phyloP scores from a whole-genome alignment of 352 stramenopile species.

The Phytophthora hybrid region DNA sequence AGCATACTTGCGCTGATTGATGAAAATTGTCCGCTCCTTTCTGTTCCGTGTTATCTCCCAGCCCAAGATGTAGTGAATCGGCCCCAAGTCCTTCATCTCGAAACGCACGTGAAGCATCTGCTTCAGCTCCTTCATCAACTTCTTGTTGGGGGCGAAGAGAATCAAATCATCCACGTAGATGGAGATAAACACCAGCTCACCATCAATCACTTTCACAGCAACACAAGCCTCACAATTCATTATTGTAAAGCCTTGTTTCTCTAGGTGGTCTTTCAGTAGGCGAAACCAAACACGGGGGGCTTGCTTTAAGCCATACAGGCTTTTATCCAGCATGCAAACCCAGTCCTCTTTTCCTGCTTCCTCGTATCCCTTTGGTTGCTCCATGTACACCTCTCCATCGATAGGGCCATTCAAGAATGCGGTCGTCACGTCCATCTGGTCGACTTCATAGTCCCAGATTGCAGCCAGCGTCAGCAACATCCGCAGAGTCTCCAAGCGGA shows the following conservation, averaged over 20 bases:
- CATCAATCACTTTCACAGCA: slow-evolving; percentile 11
- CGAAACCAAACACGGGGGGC: slow-evolving; percentile 35
- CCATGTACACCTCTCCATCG: neutral
- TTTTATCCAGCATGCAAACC: neutral
- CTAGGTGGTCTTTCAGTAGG: slow-evolving; percentile 22
- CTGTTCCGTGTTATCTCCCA: slow-evolving; percentile 30
- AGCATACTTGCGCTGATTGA: slow-evolving; percentile 29
- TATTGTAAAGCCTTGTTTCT: slow-evolving; percentile 20
- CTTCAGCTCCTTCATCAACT: neutral
- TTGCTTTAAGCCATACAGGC: slow-evolving; percentile 20
- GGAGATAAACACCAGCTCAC: neutral
- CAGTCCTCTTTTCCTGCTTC: neutral
- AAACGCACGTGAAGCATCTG: neutral
- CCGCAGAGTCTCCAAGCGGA: neutral
- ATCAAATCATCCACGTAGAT: neutral
- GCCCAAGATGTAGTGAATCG: slow-evolving; percentile 32
- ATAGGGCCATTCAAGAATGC: slow-evolving; percentile 26
- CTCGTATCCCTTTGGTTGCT: neutral
- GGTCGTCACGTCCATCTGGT: slow-evolving; percentile 14
- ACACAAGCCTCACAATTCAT: slow-evolving; percentile 35
- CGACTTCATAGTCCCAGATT: slow-evolving; percentile 21
- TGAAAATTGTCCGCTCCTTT: slow-evolving; percentile 12
- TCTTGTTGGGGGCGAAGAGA: neutral
- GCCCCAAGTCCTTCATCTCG: slow-evolving; percentile 23
- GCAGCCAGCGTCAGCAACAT: slow-evolving; percentile 5